Evolutionary conservation across 78 protist genomes (phyloP).

Genomic region (slime mould (Dictyostelium discoideum)): DNA sequence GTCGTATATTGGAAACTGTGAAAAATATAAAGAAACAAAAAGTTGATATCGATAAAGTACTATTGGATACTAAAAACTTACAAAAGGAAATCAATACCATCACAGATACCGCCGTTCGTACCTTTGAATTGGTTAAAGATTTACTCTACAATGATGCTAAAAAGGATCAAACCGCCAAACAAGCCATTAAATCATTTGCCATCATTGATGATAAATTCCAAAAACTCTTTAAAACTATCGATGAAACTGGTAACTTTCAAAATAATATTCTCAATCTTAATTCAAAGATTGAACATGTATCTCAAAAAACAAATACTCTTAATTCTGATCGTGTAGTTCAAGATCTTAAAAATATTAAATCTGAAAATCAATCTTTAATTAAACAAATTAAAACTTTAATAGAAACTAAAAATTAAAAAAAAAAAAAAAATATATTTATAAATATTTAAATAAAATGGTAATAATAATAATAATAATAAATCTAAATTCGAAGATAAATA

Average conservation of each 20-base stretch:
- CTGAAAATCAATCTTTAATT: constrained; percentile 72
- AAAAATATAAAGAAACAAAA: constrained; percentile 87
- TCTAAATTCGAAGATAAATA: too few species aligned
- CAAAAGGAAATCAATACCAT: constrained; percentile 86
- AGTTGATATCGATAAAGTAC: constrained; percentile 84
- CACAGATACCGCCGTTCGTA: constrained; percentile 77
- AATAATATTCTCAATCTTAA: constrained; percentile 75
- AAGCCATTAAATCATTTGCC: constrained; percentile 64
- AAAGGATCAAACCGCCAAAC: constrained; percentile 55
- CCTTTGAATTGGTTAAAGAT: constrained; percentile 83
- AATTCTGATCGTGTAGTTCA: constrained; percentile 69
- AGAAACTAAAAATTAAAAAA: neutral
- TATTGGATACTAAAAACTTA: constrained; percentile 79
- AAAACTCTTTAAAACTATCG: constrained; percentile 40
- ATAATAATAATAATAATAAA: too few species aligned
- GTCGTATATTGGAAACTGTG: constrained; percentile 87
- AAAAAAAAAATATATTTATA: neutral
- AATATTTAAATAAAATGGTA: neutral
- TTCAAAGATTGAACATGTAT: constrained; percentile 54
- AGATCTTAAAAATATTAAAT: constrained; percentile 62
- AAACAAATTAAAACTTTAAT: constrained; percentile 30
- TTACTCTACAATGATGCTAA: constrained; percentile 78
- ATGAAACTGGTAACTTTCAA: constrained; percentile 69
- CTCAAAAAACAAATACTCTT: constrained; percentile 34
- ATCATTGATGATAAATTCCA: constrained; percentile 65